These are phyloP conservation scores for Skeletonema tropicum DNA, from an alignment of 108 stramenopile genomes.

Conservation along the genomic window DNA sequence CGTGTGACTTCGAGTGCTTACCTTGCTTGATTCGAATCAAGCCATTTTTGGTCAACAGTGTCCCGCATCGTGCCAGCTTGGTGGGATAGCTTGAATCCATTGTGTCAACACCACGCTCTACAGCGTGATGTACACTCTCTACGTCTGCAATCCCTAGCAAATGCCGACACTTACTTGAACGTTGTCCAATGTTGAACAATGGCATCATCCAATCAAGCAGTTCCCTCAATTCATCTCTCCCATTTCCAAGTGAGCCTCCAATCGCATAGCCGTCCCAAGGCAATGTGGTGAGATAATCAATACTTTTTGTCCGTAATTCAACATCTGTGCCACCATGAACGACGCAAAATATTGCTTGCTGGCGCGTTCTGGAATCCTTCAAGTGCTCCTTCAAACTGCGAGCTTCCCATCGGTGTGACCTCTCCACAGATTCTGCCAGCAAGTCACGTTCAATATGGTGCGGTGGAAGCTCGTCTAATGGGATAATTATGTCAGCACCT, in stretches of 20 bases:
- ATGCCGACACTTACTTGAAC: conserved; percentile 54
- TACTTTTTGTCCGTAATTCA: conserved; percentile 42
- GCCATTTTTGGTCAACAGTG: conserved; percentile 51
- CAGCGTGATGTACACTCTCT: conserved; percentile 37
- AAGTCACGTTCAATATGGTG: conserved; percentile 39
- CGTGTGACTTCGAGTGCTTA: conserved; percentile 35
- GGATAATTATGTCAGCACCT: conserved; percentile 75
- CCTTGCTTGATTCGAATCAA: conserved; percentile 45
- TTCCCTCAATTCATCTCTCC: conserved; percentile 54
- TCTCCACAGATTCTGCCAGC: conserved; percentile 41
- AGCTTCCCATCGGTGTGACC: conserved; percentile 66
- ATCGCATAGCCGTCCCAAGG: conserved; percentile 69
- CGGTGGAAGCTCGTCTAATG: conserved; percentile 61
- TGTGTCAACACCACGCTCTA: conserved; percentile 55
- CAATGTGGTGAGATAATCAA: conserved; percentile 58
- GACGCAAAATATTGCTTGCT: conserved; percentile 69
- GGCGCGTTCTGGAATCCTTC: conserved; percentile 34
- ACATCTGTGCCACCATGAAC: conserved; percentile 65
- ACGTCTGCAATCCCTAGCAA: conserved; percentile 67
- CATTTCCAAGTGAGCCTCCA: conserved; percentile 61
- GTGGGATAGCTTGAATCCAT: conserved; percentile 69
- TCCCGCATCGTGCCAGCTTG: conserved; percentile 62
- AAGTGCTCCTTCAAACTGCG: conserved; percentile 54
- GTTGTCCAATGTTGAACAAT: conserved; percentile 26
- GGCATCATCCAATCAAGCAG: conserved; percentile 58